A percentile compares a stretch with the other conserved stretches of the same genome.
These are phyloP conservation scores for Pythium graminicola DNA, from an alignment of 352 stramenopile species.

Conservation along the genomic window DNA sequence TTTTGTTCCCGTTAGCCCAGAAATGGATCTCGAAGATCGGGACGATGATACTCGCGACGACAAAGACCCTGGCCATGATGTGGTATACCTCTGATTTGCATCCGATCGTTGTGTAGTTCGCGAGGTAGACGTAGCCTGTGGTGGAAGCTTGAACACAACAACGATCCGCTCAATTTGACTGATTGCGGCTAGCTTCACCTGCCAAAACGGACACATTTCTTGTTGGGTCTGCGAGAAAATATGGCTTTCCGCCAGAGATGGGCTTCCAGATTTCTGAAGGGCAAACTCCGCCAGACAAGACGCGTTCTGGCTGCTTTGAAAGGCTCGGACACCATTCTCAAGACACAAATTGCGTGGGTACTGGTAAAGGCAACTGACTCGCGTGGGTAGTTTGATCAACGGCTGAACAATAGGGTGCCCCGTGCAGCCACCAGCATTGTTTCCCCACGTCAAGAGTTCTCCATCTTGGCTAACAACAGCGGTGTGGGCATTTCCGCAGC, in stretches of 20 bases:
- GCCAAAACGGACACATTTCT: conserved; percentile 75
- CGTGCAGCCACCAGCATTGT: conserved; percentile 58
- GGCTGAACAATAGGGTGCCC: conserved; percentile 37
- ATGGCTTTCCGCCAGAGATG: neutral
- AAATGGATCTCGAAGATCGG: neutral
- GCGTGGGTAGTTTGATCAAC: conserved; percentile 34
- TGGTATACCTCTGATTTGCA: conserved; percentile 3
- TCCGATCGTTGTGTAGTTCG: conserved; percentile 9
- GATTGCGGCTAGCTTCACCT: conserved; percentile 31
- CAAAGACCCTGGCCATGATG: conserved; percentile 8
- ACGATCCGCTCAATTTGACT: conserved; percentile 41
- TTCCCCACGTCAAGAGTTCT: conserved; percentile 73
- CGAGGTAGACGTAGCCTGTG: conserved; percentile 7
- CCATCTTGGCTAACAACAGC: conserved; percentile 52
- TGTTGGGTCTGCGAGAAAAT: conserved; percentile 58
- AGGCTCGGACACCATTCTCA: conserved; percentile 21
- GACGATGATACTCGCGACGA: conserved; percentile 4
- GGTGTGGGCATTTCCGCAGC: conserved; percentile 64
- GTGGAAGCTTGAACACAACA: conserved; percentile 24
- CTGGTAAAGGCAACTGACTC: conserved; percentile 57
- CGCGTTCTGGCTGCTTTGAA: conserved; percentile 66
- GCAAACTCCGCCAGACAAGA: conserved; percentile 41
- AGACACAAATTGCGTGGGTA: conserved; percentile 47
- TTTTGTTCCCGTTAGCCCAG: conserved; percentile 17
- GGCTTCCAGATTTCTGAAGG: conserved; percentile 20